Evolutionary conservation across 345 rosid genomes (phyloP).

Genomic region (Lepidium didymum): DNA sequence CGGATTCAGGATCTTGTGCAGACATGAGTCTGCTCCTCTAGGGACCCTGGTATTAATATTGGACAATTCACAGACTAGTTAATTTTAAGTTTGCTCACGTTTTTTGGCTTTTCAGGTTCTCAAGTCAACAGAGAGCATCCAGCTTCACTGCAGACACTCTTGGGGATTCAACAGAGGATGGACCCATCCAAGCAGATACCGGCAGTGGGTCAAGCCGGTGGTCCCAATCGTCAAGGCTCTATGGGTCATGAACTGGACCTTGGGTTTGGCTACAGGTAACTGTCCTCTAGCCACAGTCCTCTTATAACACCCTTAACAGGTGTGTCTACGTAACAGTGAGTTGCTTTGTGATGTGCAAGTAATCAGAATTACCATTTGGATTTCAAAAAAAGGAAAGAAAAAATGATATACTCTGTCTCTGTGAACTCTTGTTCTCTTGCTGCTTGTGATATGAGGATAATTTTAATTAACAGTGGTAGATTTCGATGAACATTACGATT

Average conservation of each 20-base stretch:
- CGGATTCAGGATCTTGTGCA: neutral
- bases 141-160: constrained; percentile 62
- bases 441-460: neutral
- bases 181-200: constrained; percentile 49
- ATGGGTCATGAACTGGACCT: constrained; percentile 66
- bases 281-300: constrained; percentile 7
- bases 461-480: neutral
- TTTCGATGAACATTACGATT: neutral
- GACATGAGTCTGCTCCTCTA: neutral
- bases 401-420: neutral
- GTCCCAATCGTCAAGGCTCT: constrained; percentile 47
- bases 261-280: constrained; percentile 58
- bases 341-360: constrained; percentile 27
- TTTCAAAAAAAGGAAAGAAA: neutral
- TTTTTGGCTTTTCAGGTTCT: constrained; percentile 36
- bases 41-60: neutral
- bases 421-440: neutral
- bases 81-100: neutral
- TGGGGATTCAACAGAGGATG: constrained; percentile 71
- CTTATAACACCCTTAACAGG: constrained; percentile 12
- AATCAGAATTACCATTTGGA: constrained; percentile 10
- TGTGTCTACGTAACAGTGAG: constrained; percentile 6
- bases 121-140: constrained; percentile 50
- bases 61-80: neutral
- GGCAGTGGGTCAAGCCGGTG: constrained; percentile 34